Evolutionary conservation across 352 stramenopile genomes (phyloP).

Genomic region (Phytophthora cryptogea): DNA sequence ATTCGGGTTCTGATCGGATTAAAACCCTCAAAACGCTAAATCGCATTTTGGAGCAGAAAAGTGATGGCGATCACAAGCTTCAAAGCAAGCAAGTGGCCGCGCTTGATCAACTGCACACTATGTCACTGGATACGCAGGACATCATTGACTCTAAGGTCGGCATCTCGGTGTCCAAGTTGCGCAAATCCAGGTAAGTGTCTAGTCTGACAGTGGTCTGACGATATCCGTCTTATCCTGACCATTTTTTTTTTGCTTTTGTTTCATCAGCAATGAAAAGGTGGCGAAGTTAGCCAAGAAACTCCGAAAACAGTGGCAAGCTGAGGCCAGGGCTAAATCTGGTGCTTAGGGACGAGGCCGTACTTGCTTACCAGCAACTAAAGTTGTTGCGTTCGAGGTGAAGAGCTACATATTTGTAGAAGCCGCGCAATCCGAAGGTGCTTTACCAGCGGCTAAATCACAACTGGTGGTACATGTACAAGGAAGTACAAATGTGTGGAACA

Average conservation of each 20-base stretch:
- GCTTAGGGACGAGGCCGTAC: conserved; percentile 12
- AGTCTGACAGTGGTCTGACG: not conserved
- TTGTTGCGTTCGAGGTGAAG: conserved; percentile 14
- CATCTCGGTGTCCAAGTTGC: conserved; percentile 73
- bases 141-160: conserved; percentile 85
- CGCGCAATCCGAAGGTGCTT: conserved; percentile 11
- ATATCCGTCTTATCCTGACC: not conserved
- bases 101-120: conserved; percentile 63
- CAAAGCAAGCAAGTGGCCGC: conserved; percentile 46
- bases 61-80: conserved; percentile 42
- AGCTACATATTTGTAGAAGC: conserved; percentile 19
- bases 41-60: conserved; percentile 51
- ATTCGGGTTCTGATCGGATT: conserved; percentile 36
- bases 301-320: conserved; percentile 82
- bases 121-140: conserved; percentile 69
- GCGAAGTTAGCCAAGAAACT: conserved; percentile 59
- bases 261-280: conserved; percentile 62
- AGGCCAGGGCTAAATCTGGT: conserved; percentile 35
- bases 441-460: conserved; percentile 6
- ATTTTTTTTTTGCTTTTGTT: conserved; percentile 9
- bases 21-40: conserved; percentile 61
- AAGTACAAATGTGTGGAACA: conserved; percentile 7
- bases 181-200: conserved; percentile 63
- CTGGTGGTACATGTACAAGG: conserved; percentile 15
- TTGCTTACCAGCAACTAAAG: conserved; percentile 8